Evolutionary conservation across 179 eudicot species (phyloP).

Genomic region (Corrigiola litoralis): DNA sequence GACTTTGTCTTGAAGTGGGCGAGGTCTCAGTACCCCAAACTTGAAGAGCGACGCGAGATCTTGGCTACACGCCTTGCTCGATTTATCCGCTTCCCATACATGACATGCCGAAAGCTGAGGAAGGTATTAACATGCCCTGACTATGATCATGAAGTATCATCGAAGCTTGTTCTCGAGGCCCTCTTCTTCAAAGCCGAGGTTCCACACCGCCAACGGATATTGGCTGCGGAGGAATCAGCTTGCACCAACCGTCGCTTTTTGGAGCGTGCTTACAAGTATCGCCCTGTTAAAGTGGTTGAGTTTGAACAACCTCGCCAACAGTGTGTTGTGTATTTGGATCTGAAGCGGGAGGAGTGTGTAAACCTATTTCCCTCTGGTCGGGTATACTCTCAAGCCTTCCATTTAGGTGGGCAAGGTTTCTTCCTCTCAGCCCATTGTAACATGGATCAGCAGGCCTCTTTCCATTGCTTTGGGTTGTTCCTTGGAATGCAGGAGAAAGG

Average conservation of each 20-base stretch:
- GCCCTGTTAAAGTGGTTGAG: constrained; percentile 88
- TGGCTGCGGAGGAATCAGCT: constrained; percentile 58
- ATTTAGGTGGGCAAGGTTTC: constrained; percentile 90
- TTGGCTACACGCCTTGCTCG: constrained; percentile 68
- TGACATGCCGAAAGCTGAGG: constrained; percentile 82
- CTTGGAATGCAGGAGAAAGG: constrained; percentile 98
- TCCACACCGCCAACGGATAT: constrained; percentile 72
- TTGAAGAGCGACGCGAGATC: constrained; percentile 79
- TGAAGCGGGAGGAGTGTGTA: constrained; percentile 72
- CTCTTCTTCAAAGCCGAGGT: constrained; percentile 88
- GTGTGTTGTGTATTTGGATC: constrained; percentile 80
- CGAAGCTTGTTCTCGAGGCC: constrained; percentile 80
- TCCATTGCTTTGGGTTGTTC: constrained; percentile 86
- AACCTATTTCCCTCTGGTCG: constrained; percentile 78
- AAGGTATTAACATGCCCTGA: constrained; percentile 77
- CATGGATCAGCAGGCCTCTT: constrained; percentile 89
- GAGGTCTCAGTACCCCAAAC: constrained; percentile 56
- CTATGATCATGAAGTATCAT: constrained; percentile 71
- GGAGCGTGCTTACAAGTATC: constrained; percentile 85
- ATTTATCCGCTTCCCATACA: constrained; percentile 75
- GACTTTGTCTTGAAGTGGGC: constrained; percentile 86
- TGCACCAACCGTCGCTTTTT: constrained; percentile 50
- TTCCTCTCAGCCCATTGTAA: constrained; percentile 93
- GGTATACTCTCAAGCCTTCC: constrained; percentile 87
- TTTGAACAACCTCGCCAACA: constrained; percentile 82